Evolutionary conservation across 2,329 filamentous ascomycete species (phyloP).

Genomic region (Claviceps sp.): DNA sequence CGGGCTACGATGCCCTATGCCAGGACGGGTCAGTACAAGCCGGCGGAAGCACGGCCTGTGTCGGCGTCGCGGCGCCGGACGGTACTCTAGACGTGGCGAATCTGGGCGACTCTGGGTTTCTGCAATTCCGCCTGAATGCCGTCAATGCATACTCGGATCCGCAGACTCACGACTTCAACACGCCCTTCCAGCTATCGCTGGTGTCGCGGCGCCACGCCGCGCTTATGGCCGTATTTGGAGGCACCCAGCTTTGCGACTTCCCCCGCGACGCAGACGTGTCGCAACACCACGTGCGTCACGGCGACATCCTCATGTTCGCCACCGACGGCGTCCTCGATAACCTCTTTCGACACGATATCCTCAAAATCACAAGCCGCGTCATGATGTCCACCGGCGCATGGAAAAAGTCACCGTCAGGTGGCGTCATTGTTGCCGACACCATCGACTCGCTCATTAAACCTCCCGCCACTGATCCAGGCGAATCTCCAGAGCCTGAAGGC

Average conservation of each 20-base stretch:
- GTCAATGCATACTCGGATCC: slow-evolving; percentile 72
- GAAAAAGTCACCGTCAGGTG: slow-evolving; percentile 45
- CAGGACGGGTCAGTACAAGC: slow-evolving; percentile 60
- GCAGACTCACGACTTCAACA: slow-evolving; percentile 96
- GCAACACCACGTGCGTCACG: slow-evolving; percentile 65
- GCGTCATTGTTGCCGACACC: slow-evolving; percentile 49
- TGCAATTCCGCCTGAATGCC: slow-evolving; percentile 73
- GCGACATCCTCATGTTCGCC: slow-evolving; percentile 85
- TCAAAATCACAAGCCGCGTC: slow-evolving; percentile 61
- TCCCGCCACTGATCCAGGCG: slow-evolving; percentile 11
- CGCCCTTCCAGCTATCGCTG: slow-evolving; percentile 84
- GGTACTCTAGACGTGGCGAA: slow-evolving; percentile 82
- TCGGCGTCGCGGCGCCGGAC: slow-evolving; percentile 62
- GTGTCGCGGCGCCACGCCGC: slow-evolving; percentile 68
- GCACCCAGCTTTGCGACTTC: slow-evolving; percentile 65
- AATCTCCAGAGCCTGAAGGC: slow-evolving; percentile 2
- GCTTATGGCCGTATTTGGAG: slow-evolving; percentile 74
- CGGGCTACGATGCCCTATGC: slow-evolving; percentile 72
- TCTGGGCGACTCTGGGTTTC: slow-evolving; percentile 86
- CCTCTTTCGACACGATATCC: slow-evolving; percentile 76
- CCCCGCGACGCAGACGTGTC: slow-evolving; percentile 75
- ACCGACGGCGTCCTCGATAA: slow-evolving; percentile 97
- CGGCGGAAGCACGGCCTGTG: slow-evolving; percentile 82
- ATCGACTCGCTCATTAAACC: slow-evolving; percentile 32
- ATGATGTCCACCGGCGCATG: slow-evolving; percentile 70